Base-by-base conservation (phyloP, 106 monocot genomes). In the Chionographis japonica region DNA sequence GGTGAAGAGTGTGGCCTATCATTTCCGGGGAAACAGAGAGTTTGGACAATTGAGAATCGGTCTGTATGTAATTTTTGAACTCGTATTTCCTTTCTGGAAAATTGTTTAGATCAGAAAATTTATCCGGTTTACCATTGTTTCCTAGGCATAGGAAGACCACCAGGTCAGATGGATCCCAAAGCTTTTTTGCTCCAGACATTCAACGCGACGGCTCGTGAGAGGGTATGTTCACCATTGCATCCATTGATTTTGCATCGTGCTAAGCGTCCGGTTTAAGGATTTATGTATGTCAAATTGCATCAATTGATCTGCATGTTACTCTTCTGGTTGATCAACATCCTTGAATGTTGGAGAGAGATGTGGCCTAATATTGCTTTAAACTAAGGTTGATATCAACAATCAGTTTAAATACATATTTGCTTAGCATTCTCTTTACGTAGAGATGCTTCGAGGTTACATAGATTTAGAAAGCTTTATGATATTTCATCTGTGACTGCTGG, bases 91-190 rank as follows among this genome's bases (percentile, higher is more conserved):
- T n/a, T 10, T 68, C 35, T 19, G 15, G 15, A 37, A 61, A 35
- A 11, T 63, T 12, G 27, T 4, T 4, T 63, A 62, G 12, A 54
- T 3, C 40, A 20, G 2, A 57, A 41, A 68, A 46, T 38, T 19
- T 54, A 38, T 52, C 14, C 27, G 56, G 35, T 42, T 50, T 59
- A 43, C 37, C 17, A 65, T 52, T 83, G 41, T 38, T 89, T 71
- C 36, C 59, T 6, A 95, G 95, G 95, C 52, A 98, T 98, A 27
- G 98, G 98, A 59, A 83, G 83, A 68, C 98, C 98, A 66, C 87
- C 93, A n/a, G 98, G 98, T 8, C 98, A 93, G 66, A 98, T 98
- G 98, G 98, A 98, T 83, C 98, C 98, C 2, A 98, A 85, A 70
- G 93, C 98, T 49, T 93, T 87, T 75, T 65, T 90, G 42, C 85